Evolutionary conservation across 768 basidiomycete genomes (phyloP).

Genomic region (Dendrothele bispora): DNA sequence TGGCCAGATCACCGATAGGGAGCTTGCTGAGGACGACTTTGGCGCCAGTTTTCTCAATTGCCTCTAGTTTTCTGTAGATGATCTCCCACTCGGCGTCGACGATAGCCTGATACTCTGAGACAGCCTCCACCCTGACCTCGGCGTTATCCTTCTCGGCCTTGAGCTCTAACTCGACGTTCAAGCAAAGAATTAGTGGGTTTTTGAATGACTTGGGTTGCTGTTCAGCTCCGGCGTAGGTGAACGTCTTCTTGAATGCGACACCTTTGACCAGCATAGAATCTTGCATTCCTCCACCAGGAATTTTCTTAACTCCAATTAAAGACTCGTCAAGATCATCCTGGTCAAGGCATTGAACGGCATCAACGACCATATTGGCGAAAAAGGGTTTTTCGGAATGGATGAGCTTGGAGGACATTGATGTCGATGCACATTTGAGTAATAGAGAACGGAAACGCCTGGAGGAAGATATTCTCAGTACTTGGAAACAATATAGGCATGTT

Average conservation of each 20-base stretch:
- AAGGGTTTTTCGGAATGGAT: slow-evolving; percentile 99
- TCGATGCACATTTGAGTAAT: slow-evolving; percentile 93
- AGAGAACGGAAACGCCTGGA: slow-evolving; percentile 88
- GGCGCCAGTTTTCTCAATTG: slow-evolving; percentile 94
- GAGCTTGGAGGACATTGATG: slow-evolving; percentile 99
- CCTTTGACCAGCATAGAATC: slow-evolving; percentile 88
- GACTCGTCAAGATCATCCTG: slow-evolving; percentile 93
- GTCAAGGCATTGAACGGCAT: slow-evolving; percentile 91
- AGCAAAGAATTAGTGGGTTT: slow-evolving; percentile 85
- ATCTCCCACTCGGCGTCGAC: slow-evolving; percentile 99
- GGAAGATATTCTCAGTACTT: slow-evolving; percentile 15
- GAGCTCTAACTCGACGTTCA: slow-evolving; percentile 97
- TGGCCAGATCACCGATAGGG: slow-evolving; percentile 97
- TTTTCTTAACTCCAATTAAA: slow-evolving; percentile 96
- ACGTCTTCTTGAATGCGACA: slow-evolving; percentile 99
- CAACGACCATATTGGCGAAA: slow-evolving; percentile 98
- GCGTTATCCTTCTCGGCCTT: slow-evolving; percentile 99
- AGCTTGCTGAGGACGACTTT: slow-evolving; percentile 97
- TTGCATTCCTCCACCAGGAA: slow-evolving; percentile 96
- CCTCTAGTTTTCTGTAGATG: slow-evolving; percentile 95
- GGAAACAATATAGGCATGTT: slow-evolving; percentile 1
- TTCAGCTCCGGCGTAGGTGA: slow-evolving; percentile 98
- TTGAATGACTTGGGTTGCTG: slow-evolving; percentile 95
- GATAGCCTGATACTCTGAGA: slow-evolving; percentile 98
- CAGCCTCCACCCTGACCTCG: slow-evolving; percentile 94